These are phyloP conservation scores for Rubia balearica DNA, from an alignment of 305 asterid genomes.

Conservation along the genomic window DNA sequence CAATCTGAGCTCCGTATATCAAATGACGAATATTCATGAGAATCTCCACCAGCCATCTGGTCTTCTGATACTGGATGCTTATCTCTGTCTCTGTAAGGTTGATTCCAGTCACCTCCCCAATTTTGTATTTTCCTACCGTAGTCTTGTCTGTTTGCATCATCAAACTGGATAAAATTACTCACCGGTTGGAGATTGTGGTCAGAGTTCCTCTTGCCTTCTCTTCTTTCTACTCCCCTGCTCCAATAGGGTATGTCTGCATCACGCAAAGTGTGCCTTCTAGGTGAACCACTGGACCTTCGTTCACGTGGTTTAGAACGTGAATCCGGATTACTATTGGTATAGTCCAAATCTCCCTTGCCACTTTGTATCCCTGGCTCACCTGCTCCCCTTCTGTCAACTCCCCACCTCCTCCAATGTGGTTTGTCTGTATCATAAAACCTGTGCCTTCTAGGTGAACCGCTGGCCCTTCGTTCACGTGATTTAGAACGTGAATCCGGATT, in stretches of 20 bases:
- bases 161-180: background rate
- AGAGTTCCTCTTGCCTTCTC: conserved; percentile 1
- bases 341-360: background rate
- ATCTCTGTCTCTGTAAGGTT: background rate
- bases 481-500: background rate
- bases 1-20: conserved; percentile 4
- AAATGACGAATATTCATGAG: background rate
- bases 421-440: background rate
- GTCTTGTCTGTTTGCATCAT: background rate
- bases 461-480: conserved; percentile 1
- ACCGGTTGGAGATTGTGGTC: background rate
- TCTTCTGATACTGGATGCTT: conserved; percentile 3
- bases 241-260: background rate
- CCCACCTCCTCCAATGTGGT: background rate
- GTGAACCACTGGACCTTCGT: background rate
- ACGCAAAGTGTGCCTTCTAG: background rate
- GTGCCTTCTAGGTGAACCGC: background rate
- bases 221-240: conserved; percentile 4
- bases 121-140: background rate
- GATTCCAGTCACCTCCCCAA: conserved; percentile 2
- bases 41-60: conserved; percentile 2
- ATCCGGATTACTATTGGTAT: background rate
- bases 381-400: background rate
- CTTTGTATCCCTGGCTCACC: background rate
- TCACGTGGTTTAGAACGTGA: background rate